These are phyloP conservation scores for Coccomyxa subellipsoidea DNA, from an alignment of 163 green algal genomes.

Conservation along the genomic window DNA sequence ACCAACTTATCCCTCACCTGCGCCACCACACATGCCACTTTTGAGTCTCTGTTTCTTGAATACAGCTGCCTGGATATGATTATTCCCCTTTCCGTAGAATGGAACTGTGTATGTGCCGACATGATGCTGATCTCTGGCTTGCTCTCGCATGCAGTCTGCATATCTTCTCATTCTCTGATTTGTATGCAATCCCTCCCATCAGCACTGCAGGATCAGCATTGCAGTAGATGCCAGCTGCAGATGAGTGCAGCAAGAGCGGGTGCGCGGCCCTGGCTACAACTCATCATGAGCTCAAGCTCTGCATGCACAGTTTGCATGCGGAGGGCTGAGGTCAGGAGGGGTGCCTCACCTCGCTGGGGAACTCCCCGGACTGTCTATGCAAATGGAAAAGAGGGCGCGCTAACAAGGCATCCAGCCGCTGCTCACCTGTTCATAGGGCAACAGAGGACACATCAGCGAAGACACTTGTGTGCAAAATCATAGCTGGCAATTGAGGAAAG, in stretches of 20 bases:
- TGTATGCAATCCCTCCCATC: too few species aligned
- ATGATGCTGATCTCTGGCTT: too few species aligned
- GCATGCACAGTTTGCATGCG: too few species aligned
- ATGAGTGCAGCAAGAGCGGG: too few species aligned
- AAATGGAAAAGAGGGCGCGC: conserved; percentile 6
- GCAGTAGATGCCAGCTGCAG: too few species aligned
- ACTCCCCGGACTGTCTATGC: not conserved
- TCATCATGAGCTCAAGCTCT: too few species aligned
- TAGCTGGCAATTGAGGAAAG: not conserved
- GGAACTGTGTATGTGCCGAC: too few species aligned
- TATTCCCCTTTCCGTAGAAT: too few species aligned
- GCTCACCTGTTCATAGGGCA: not conserved
- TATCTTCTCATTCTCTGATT: too few species aligned
- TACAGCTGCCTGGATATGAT: not conserved
- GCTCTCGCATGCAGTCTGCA: too few species aligned
- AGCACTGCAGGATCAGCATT: too few species aligned
- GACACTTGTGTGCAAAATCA: not conserved
- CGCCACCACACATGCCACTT: not conserved
- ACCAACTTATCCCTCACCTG: conserved; percentile 7
- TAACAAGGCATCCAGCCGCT: conserved; percentile 7
- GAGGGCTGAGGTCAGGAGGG: not conserved
- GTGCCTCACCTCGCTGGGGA: not conserved
- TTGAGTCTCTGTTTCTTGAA: not conserved
- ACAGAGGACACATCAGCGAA: not conserved
- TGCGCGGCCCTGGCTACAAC: too few species aligned